A percentile compares a stretch with the other conserved stretches of the same genome.
phyloP scores from a whole-genome alignment of 2,329 filamentous ascomycete species.

The Venturia oleaginea region DNA sequence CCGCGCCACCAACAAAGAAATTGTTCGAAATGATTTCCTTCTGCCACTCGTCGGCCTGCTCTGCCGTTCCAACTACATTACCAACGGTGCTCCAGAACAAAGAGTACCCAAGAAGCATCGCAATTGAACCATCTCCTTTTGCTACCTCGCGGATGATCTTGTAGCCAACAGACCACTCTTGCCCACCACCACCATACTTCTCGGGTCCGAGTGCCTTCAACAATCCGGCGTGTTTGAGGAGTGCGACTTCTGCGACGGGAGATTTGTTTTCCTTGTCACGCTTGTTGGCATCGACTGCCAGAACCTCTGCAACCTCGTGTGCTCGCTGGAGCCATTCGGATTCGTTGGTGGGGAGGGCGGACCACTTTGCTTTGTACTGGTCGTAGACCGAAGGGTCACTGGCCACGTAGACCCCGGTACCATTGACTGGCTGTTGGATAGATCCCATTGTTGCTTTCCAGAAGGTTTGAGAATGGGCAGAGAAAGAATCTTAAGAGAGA shows the following conservation, averaged over 20 bases:
- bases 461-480: not conserved
- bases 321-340: slow-evolving; percentile 41
- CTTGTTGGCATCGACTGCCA: slow-evolving; percentile 38
- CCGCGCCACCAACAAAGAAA: slow-evolving; percentile 55
- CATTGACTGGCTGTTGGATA: not conserved
- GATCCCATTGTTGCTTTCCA: not conserved
- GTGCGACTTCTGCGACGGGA: slow-evolving; percentile 40
- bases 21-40: slow-evolving; percentile 53
- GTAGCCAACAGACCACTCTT: slow-evolving; percentile 48
- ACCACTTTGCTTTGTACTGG: slow-evolving; percentile 30
- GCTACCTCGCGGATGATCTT: slow-evolving; percentile 53
- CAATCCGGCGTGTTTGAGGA: slow-evolving; percentile 44
- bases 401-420: not conserved
- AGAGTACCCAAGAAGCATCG: slow-evolving; percentile 58
- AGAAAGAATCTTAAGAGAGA: not conserved
- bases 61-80: slow-evolving; percentile 49
- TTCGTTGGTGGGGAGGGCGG: slow-evolving; percentile 30
- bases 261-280: slow-evolving; percentile 45
- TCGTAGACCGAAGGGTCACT: slow-evolving; percentile 33
- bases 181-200: slow-evolving; percentile 44
- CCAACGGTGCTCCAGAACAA: slow-evolving; percentile 55
- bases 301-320: slow-evolving; percentile 40
- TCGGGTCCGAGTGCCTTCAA: slow-evolving; percentile 42
- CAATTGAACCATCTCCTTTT: slow-evolving; percentile 55
- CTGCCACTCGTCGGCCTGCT: slow-evolving; percentile 50